A percentile compares a stretch with the other conserved stretches of the same genome.
Evolutionary conservation across 1,284 basidiomycete genomes (phyloP).

Genomic region (Malassezia slooffiae): DNA sequence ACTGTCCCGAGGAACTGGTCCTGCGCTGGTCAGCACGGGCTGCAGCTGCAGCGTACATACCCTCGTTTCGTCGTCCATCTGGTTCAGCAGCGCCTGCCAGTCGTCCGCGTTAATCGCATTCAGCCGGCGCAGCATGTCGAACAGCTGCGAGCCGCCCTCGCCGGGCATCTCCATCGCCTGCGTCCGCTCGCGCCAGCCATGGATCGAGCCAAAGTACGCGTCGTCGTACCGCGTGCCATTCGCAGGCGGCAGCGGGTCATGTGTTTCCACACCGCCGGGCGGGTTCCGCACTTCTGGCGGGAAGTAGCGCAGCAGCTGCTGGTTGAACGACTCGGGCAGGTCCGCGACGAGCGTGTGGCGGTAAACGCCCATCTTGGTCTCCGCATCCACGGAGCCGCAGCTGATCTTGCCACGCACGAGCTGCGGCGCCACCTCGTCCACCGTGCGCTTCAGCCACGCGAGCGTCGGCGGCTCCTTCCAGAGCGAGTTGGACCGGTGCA

Average conservation of each 20-base stretch:
- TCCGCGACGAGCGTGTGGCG: slow-evolving; percentile 43
- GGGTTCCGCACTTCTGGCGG: slow-evolving; percentile 27
- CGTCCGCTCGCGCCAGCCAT: not conserved
- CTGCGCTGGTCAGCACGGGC: not conserved
- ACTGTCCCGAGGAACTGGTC: not conserved
- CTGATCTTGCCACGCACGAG: slow-evolving; percentile 1
- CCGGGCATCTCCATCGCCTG: slow-evolving; percentile 4
- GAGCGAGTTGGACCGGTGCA: slow-evolving; percentile 29
- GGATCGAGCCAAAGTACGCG: slow-evolving; percentile 29
- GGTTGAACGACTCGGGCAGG: slow-evolving; percentile 33
- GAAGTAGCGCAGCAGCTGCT: slow-evolving; percentile 31
- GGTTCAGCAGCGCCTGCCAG: slow-evolving; percentile 21
- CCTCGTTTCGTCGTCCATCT: slow-evolving; percentile 37
- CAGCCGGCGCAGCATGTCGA: slow-evolving; percentile 7
- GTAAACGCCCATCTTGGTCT: slow-evolving; percentile 29
- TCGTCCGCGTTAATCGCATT: slow-evolving; percentile 2
- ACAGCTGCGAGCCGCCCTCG: slow-evolving; percentile 18
- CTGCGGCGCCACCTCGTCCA: slow-evolving; percentile 9
- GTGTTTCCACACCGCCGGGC: slow-evolving; percentile 30
- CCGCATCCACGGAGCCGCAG: slow-evolving; percentile 14
- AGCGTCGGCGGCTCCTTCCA: slow-evolving; percentile 34
- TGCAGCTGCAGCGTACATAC: slow-evolving; percentile 8
- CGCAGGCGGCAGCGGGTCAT: slow-evolving; percentile 38
- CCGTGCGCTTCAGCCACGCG: slow-evolving; percentile 25
- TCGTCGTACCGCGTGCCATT: slow-evolving; percentile 32